phyloP scores from a whole-genome alignment of 106 monocot species.

The Agapanthus africanus region DNA sequence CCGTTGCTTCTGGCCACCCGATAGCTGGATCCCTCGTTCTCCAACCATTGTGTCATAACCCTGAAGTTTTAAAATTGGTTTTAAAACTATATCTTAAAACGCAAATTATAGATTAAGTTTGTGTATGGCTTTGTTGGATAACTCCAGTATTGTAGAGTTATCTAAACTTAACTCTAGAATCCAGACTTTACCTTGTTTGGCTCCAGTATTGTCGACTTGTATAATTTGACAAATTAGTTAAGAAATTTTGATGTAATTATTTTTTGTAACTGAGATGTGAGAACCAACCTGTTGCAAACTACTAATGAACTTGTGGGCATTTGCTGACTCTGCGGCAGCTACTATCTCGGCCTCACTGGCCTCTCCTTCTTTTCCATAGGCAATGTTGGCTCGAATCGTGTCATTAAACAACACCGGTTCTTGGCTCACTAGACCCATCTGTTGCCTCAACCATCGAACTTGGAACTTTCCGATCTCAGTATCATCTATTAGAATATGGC shows the following conservation, averaged over 20 bases:
- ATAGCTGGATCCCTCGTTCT: conserved; percentile 16
- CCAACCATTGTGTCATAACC: conserved; percentile 22
- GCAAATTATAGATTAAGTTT: not conserved
- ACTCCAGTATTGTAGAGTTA: no score
- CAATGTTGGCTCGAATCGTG: conserved; percentile 17
- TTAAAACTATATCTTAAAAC: not conserved
- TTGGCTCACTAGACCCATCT: conserved; percentile 23
- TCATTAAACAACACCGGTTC: conserved; percentile 18
- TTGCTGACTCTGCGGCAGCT: conserved; percentile 16
- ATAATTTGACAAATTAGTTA: no score
- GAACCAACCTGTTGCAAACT: conserved; percentile 20
- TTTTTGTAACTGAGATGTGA: not conserved
- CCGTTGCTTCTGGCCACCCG: conserved; percentile 22
- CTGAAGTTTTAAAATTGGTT: not conserved
- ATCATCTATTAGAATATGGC: conserved; percentile 13
- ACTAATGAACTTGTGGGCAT: conserved; percentile 20
- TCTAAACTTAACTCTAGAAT: not conserved
- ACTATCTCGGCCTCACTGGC: conserved; percentile 14
- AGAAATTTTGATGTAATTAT: not conserved
- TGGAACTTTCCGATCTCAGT: conserved; percentile 11
- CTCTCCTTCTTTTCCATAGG: conserved; percentile 18
- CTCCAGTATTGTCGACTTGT: not conserved
- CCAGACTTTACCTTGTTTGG: not conserved
- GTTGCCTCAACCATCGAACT: conserved; percentile 14
- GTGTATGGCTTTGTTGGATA: not conserved